Percentiles rank a stretch among this genome's conserved stretches.
phyloP scores from a whole-genome alignment of 1,284 basidiomycete genomes.

The Microbotryomycetes sp. region DNA sequence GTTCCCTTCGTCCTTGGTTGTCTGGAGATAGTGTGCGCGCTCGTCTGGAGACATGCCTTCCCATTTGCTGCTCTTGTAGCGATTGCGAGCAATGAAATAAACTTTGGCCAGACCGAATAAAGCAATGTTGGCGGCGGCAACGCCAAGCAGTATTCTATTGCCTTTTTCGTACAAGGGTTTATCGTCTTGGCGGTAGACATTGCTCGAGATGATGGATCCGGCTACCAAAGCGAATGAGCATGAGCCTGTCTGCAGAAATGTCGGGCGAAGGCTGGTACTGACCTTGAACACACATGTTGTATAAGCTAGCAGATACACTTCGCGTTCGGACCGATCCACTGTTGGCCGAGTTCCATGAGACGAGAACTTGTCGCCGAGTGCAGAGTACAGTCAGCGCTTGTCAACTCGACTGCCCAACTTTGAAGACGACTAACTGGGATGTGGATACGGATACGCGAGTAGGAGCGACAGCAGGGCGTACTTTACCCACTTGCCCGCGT shows the following conservation, averaged over 20 bases:
- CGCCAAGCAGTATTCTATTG: conserved; percentile 21
- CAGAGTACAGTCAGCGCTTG: background rate
- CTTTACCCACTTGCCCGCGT: conserved; percentile 15
- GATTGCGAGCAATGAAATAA: conserved; percentile 32
- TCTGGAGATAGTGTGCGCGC: conserved; percentile 25
- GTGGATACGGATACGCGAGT: conserved; percentile 18
- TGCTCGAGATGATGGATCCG: background rate
- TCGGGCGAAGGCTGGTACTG: background rate
- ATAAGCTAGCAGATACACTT: conserved; percentile 23
- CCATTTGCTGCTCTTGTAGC: conserved; percentile 26
- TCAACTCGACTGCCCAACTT: background rate
- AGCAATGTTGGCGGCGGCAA: conserved; percentile 23
- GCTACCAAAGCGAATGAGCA: background rate
- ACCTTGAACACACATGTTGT: conserved; percentile 29
- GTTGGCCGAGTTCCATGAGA: conserved; percentile 20
- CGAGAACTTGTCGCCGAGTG: conserved; percentile 4
- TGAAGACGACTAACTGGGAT: conserved; percentile 4
- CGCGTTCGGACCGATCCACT: conserved; percentile 24
- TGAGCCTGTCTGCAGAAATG: background rate
- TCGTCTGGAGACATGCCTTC: conserved; percentile 29
- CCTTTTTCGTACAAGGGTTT: conserved; percentile 13
- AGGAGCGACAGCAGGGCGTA: conserved; percentile 17
- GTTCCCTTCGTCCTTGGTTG: conserved; percentile 32
- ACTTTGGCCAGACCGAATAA: conserved; percentile 15
- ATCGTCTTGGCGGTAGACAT: conserved; percentile 6